A percentile compares a stretch with the other conserved stretches of the same genome.
Evolutionary conservation across 2,329 filamentous ascomycete species (phyloP).

Genomic region (Huntiella decipiens): DNA sequence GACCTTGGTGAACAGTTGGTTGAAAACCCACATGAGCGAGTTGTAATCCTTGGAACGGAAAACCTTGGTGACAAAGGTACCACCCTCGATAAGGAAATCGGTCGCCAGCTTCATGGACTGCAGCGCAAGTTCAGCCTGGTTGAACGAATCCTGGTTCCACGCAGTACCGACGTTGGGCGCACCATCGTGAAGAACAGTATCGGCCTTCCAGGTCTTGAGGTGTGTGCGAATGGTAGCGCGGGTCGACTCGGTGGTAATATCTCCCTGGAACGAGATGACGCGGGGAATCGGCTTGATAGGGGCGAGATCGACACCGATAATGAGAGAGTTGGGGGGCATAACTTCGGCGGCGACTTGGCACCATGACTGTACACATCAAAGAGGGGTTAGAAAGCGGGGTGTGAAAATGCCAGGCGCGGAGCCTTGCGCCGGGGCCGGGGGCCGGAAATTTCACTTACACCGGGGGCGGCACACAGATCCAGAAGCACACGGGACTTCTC

Average conservation of each 20-base stretch:
- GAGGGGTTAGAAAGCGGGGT: slow-evolving; percentile 15
- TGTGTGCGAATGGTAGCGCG: slow-evolving; percentile 75
- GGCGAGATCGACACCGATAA: slow-evolving; percentile 81
- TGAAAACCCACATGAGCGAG: slow-evolving; percentile 88
- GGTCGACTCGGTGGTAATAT: slow-evolving; percentile 95
- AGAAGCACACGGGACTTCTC: slow-evolving; percentile 91
- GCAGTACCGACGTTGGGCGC: slow-evolving; percentile 95
- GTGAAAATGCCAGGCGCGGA: not conserved
- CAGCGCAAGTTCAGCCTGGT: slow-evolving; percentile 80
- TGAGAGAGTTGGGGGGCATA: slow-evolving; percentile 78
- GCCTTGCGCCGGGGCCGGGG: not conserved
- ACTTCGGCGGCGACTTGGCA: slow-evolving; percentile 90
- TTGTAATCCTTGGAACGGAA: slow-evolving; percentile 97
- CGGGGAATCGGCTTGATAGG: slow-evolving; percentile 92
- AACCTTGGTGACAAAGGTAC: slow-evolving; percentile 91
- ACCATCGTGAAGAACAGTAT: slow-evolving; percentile 89
- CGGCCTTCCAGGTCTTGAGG: slow-evolving; percentile 89
- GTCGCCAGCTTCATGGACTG: slow-evolving; percentile 86
- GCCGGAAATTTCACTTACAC: slow-evolving; percentile 35
- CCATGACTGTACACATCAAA: slow-evolving; percentile 46
- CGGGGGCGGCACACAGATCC: slow-evolving; percentile 93
- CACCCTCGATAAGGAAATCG: slow-evolving; percentile 75
- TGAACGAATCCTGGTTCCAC: slow-evolving; percentile 97
- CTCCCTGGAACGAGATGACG: slow-evolving; percentile 89
- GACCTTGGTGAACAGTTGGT: slow-evolving; percentile 86